Percentiles rank a stretch among this genome's conserved stretches.
phyloP scores from a whole-genome alignment of 2,329 filamentous ascomycete species.

The Simplicillium sp. region DNA sequence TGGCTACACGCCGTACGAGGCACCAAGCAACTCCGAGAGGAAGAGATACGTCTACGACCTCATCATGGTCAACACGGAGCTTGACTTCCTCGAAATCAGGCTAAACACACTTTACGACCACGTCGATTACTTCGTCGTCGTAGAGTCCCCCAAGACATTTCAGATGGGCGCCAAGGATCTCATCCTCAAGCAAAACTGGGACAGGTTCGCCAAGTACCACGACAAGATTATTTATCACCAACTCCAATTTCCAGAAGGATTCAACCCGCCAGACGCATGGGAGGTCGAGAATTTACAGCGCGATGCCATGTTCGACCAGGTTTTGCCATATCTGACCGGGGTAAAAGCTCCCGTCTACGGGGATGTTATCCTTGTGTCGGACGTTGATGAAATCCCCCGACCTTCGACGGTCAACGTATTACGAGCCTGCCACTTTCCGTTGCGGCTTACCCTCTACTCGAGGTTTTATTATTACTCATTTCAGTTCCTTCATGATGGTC shows the following conservation, averaged over 20 bases:
- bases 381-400: slow-evolving; percentile 51
- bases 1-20: slow-evolving; percentile 19
- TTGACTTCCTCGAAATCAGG: slow-evolving; percentile 58
- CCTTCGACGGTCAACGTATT: slow-evolving; percentile 38
- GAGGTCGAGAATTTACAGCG: slow-evolving; percentile 43
- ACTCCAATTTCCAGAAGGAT: slow-evolving; percentile 33
- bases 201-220: slow-evolving; percentile 40
- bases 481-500: slow-evolving; percentile 33
- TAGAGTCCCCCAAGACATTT: slow-evolving; percentile 50
- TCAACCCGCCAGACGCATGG: slow-evolving; percentile 32
- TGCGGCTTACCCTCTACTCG: slow-evolving; percentile 39
- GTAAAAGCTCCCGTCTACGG: slow-evolving; percentile 29
- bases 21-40: slow-evolving; percentile 8
- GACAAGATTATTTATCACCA: slow-evolving; percentile 53
- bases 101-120: slow-evolving; percentile 46
- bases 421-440: slow-evolving; percentile 41
- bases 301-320: slow-evolving; percentile 48
- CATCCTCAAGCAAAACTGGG: slow-evolving; percentile 40
- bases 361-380: slow-evolving; percentile 50
- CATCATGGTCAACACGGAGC: slow-evolving; percentile 51
- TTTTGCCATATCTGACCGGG: slow-evolving; percentile 37
- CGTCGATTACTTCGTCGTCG: slow-evolving; percentile 57
- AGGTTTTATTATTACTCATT: slow-evolving; percentile 50
- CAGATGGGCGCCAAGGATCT: slow-evolving; percentile 47
- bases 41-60: slow-evolving; percentile 37